Evolutionary conservation across 2,329 filamentous ascomycete genomes (phyloP).

Genomic region (Penicillium corylophilum): DNA sequence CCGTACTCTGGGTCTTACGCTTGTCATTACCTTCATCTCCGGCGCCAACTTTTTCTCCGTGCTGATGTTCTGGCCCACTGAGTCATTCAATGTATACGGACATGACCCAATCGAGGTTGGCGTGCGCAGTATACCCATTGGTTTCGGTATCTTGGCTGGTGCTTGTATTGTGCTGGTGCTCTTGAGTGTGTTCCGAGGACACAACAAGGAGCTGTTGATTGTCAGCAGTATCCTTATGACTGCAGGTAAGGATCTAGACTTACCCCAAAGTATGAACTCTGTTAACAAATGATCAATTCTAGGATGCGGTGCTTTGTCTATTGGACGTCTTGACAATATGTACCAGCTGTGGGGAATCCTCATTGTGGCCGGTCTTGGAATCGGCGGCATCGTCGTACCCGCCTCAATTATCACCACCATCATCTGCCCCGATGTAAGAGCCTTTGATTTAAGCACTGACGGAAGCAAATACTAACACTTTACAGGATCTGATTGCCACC

Average conservation of each 20-base stretch:
- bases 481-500: constrained; percentile 63
- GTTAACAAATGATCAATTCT: background rate
- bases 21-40: constrained; percentile 60
- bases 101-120: constrained; percentile 64
- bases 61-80: constrained; percentile 61
- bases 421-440: constrained; percentile 61
- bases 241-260: constrained; percentile 44
- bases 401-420: constrained; percentile 68
- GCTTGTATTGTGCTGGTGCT: constrained; percentile 60
- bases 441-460: background rate
- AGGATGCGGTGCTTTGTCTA: constrained; percentile 56
- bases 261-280: background rate
- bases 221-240: constrained; percentile 64
- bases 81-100: constrained; percentile 65
- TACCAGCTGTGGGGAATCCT: constrained; percentile 57
- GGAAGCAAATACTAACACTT: background rate
- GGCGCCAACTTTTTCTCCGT: constrained; percentile 60
- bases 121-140: constrained; percentile 64
- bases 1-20: constrained; percentile 52
- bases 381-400: constrained; percentile 67
- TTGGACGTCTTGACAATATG: constrained; percentile 54
- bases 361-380: constrained; percentile 62
- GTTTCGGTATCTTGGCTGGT: constrained; percentile 62
- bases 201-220: constrained; percentile 61
- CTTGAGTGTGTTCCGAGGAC: constrained; percentile 57